phyloP scores from a whole-genome alignment of 2,329 filamentous ascomycete species.

The Coleophoma cylindrospora region DNA sequence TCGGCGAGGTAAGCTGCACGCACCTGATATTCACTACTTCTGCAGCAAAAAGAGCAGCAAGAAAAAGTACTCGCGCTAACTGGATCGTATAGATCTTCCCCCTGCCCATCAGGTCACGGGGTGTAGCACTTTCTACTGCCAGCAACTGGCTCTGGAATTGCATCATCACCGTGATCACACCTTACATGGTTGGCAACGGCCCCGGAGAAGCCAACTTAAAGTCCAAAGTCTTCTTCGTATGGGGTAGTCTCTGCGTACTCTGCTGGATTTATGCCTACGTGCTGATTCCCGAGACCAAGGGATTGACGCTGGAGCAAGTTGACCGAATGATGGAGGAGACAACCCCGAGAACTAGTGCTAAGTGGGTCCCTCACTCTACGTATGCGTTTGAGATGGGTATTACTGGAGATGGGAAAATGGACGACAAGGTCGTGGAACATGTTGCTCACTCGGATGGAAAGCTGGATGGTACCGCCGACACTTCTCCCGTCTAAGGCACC shows the following conservation, averaged over 20 bases:
- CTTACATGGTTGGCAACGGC: slow-evolving; percentile 61
- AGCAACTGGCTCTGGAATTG: slow-evolving; percentile 93
- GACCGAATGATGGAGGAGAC: slow-evolving; percentile 56
- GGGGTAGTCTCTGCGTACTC: slow-evolving; percentile 52
- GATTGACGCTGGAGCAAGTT: slow-evolving; percentile 67
- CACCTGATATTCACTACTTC: too few species aligned
- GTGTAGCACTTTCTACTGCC: slow-evolving; percentile 80
- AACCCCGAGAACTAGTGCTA: slow-evolving; percentile 30
- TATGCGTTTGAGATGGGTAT: slow-evolving; percentile 18
- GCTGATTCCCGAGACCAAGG: slow-evolving; percentile 69
- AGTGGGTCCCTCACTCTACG: slow-evolving; percentile 23
- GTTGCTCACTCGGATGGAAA: neutral
- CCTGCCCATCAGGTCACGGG: slow-evolving; percentile 80
- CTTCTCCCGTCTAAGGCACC: too few species aligned
- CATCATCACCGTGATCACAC: slow-evolving; percentile 65
- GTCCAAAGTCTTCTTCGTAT: slow-evolving; percentile 44
- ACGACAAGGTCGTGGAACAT: slow-evolving; percentile 1
- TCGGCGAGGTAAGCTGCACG: slow-evolving; percentile 53
- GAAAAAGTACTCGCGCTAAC: too few species aligned
- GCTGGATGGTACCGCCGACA: neutral
- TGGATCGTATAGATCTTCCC: slow-evolving; percentile 59
- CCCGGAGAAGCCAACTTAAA: slow-evolving; percentile 36
- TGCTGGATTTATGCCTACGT: slow-evolving; percentile 52
- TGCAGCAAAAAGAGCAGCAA: too few species aligned
- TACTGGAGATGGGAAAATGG: slow-evolving; percentile 3